Base-by-base conservation (phyloP, 768 basidiomycete species). In the Crepidotus variabilis region DNA sequence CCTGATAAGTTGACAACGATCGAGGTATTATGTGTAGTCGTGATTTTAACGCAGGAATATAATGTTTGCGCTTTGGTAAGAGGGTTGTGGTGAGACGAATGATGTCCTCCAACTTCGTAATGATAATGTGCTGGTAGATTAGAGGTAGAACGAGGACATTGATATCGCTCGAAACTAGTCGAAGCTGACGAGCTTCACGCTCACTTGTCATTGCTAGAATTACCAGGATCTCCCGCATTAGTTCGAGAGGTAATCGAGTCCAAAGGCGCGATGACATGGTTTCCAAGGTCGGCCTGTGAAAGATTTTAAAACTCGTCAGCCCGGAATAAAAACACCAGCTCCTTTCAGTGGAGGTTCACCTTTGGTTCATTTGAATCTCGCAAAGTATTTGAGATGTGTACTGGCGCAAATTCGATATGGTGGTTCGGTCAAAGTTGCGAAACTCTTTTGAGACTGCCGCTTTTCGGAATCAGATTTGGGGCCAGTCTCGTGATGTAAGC, bases 111-210 rank as follows among this genome's bases (percentile, higher is more conserved):
- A 66, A 51, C 11, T 63, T 54, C 34, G 61, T 62, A 54, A 75
- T 61, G 18, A 64, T 59, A 49, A 75, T 57, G 24, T 66, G 55
- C 16, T 57, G 65, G 59, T 72, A 75, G 43, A 75, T 58, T 20
- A 69, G 53, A 18, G 71, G 73, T 9, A 75, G 66, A 28, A 73
- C 67, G 54, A 72, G 69, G 33, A 71, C 52, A 55, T 75, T 75
- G 5, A 69, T 65, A 53, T 67, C 65, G 51, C 65, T 67, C 22
- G 69, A 73, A 21, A 75, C 63, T 14, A 73, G 62, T 8, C 73
- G 70, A 24, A 75, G 67, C 7, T 56, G 32, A 18, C 67, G 63
- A 33, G 72, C 72, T 46, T 61, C 60, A 8, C 58, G 47, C 28
- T 54, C 32, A 56, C 63, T 63, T 9, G 55, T 63, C 22, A 62